A percentile compares a stretch with the other conserved stretches of the same genome.
These are phyloP conservation scores for Russula compacta DNA, from an alignment of 768 basidiomycete genomes.

Conservation along the genomic window DNA sequence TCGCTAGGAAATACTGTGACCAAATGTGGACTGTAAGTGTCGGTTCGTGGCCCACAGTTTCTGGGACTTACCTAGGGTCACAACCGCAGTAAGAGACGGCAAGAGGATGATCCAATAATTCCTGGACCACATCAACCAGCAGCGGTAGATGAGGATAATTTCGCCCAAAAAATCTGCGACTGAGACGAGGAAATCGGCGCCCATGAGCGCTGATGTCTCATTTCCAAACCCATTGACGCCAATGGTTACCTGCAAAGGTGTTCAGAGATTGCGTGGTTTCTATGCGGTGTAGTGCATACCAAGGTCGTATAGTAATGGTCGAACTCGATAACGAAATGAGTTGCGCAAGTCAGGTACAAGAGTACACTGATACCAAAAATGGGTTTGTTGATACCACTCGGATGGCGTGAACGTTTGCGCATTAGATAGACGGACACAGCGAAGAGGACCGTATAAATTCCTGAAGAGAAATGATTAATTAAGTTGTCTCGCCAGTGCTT, in stretches of 20 bases:
- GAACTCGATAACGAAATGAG: slow-evolving; percentile 27
- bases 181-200: slow-evolving; percentile 31
- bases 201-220: slow-evolving; percentile 28
- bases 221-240: slow-evolving; percentile 26
- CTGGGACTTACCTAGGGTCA: slow-evolving; percentile 28
- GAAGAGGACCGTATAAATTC: slow-evolving; percentile 5
- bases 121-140: slow-evolving; percentile 34
- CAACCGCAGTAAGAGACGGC: slow-evolving; percentile 29
- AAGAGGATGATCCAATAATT: slow-evolving; percentile 29
- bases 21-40: not conserved
- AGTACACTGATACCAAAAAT: not conserved
- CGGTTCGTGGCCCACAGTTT: not conserved
- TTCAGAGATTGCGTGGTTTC: not conserved
- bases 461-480: not conserved
- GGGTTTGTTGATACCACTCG: not conserved
- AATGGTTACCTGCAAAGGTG: slow-evolving; percentile 19
- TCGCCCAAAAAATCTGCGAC: slow-evolving; percentile 31
- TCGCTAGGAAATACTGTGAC: not conserved
- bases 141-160: slow-evolving; percentile 33
- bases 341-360: not conserved
- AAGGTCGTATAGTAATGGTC: slow-evolving; percentile 28
- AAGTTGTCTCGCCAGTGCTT: slow-evolving; percentile 21
- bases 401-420: not conserved
- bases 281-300: slow-evolving; percentile 22
- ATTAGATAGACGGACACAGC: not conserved